Conservation (phyloP, 345 rosid genomes). For the Lepidium sativum region DNA sequence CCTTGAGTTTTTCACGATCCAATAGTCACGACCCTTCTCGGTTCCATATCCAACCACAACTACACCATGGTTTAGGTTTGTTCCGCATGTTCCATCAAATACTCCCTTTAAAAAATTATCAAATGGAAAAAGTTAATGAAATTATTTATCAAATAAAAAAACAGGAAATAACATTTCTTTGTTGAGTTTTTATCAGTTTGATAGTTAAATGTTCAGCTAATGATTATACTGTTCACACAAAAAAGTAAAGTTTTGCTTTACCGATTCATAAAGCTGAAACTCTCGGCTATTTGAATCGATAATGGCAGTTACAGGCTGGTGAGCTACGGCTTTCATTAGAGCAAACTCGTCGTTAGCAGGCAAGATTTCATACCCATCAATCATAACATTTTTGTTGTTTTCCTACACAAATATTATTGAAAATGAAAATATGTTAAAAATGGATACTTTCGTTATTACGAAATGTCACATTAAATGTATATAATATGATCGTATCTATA, state of each 20-base stretch:
- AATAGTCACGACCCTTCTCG: constrained; percentile 53
- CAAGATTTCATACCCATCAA: constrained; percentile 64
- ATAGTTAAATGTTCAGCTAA: too few species aligned
- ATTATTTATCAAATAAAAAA: too few species aligned
- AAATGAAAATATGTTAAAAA: background rate
- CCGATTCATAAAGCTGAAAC: constrained; percentile 70
- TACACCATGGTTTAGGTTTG: constrained; percentile 67
- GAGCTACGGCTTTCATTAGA: constrained; percentile 53
- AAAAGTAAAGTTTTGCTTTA: constrained; percentile 16
- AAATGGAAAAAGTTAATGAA: background rate
- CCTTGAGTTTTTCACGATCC: constrained; percentile 89
- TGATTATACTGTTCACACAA: too few species aligned
- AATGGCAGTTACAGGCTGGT: constrained; percentile 68
- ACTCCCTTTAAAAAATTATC: background rate
- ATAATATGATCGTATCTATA: constrained; percentile 5
- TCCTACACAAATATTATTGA: constrained; percentile 28
- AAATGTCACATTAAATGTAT: background rate
- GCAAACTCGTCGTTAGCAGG: constrained; percentile 46
- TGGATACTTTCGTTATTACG: background rate
- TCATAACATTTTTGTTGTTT: constrained; percentile 41
- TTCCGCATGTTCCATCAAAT: constrained; percentile 7
- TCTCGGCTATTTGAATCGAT: constrained; percentile 66
- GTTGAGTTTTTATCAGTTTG: too few species aligned
- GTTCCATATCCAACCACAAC: constrained; percentile 71
- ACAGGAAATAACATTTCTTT: too few species aligned